Conservation (phyloP, 2,329 filamentous ascomycete species). For the Colletotrichum tofieldiae region DNA sequence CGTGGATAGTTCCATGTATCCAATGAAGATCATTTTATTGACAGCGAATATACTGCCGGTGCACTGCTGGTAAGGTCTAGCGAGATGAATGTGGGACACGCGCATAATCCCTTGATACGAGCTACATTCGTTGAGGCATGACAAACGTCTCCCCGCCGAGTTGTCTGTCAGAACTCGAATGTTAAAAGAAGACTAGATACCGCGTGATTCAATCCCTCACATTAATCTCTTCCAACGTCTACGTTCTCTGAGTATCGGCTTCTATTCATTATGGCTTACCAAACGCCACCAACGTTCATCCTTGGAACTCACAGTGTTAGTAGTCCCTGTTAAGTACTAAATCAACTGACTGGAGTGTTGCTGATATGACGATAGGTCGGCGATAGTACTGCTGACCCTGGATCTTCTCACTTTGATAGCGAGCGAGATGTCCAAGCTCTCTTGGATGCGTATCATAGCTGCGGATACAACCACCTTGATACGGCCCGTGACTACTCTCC, state of each 20-base stretch:
- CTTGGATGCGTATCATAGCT: background rate
- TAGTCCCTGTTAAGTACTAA: background rate
- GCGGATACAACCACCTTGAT: conserved; percentile 12
- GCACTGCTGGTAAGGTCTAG: no score
- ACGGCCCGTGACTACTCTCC: background rate
- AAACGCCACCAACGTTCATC: background rate
- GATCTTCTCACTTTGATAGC: background rate
- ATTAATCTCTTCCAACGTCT: background rate
- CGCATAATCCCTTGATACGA: no score
- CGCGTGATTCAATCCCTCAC: background rate
- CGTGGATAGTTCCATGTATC: no score
- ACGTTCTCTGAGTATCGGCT: background rate
- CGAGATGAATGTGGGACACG: background rate
- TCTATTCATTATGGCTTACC: background rate
- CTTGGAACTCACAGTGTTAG: conserved; percentile 8
- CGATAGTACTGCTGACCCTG: background rate
- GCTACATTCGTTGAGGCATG: background rate
- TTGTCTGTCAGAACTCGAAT: background rate
- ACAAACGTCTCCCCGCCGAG: background rate
- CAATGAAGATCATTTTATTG: no score
- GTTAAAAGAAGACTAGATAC: background rate
- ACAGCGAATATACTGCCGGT: no score
- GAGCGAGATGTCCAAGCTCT: background rate
- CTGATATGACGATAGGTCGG: background rate
- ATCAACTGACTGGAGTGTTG: no score